Conservation (phyloP, 768 basidiomycete species). For the Phylloporus sp. region DNA sequence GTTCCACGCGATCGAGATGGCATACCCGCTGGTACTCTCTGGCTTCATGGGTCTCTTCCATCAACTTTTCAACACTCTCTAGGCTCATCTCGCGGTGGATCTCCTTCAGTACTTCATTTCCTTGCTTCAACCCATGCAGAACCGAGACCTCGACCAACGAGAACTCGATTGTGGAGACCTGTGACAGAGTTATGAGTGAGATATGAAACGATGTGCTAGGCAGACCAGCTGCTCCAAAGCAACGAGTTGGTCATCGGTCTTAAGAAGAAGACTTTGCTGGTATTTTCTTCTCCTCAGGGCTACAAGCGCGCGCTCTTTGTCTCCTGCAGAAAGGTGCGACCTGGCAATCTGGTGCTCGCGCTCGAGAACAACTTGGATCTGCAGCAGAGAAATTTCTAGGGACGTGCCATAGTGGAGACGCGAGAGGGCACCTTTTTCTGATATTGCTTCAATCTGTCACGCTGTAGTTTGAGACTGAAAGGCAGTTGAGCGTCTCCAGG, state of each 20-base stretch:
- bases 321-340: slow-evolving; percentile 69
- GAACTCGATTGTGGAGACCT: slow-evolving; percentile 98
- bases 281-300: slow-evolving; percentile 91
- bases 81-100: slow-evolving; percentile 92
- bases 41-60: slow-evolving; percentile 91
- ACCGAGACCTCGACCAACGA: slow-evolving; percentile 91
- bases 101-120: slow-evolving; percentile 88
- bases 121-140: slow-evolving; percentile 87
- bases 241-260: slow-evolving; percentile 88
- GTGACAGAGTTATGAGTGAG: not conserved
- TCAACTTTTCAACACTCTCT: slow-evolving; percentile 87
- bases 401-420: not conserved
- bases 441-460: slow-evolving; percentile 93
- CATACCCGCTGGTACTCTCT: slow-evolving; percentile 83
- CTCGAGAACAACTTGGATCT: slow-evolving; percentile 86
- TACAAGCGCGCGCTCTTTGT: slow-evolving; percentile 82
- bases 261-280: slow-evolving; percentile 79
- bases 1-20: slow-evolving; percentile 2
- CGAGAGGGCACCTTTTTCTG: slow-evolving; percentile 71
- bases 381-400: not conserved
- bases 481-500: slow-evolving; percentile 17
- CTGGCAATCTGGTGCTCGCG: slow-evolving; percentile 89
- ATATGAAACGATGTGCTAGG: slow-evolving; percentile 6
- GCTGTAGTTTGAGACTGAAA: slow-evolving; percentile 85
- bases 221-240: slow-evolving; percentile 83